Percentiles rank a stretch among this genome's conserved stretches.
Conservation (phyloP, 2,329 filamentous ascomycete species). For the Lasiodiplodia hormozganensis region DNA sequence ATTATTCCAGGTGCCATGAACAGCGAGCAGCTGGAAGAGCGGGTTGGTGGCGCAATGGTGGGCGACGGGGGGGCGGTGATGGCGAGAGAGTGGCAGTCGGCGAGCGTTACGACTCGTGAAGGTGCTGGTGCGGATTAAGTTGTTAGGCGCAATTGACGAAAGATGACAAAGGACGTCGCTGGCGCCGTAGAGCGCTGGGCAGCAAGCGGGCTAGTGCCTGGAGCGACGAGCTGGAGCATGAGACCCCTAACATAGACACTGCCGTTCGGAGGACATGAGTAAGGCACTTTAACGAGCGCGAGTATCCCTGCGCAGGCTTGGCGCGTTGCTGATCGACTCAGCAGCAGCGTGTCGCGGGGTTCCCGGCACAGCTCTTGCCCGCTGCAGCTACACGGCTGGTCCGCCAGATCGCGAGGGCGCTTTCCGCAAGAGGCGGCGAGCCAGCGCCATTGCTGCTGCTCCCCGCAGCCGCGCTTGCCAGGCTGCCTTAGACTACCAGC, state of each 20-base stretch:
- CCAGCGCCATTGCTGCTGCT: not conserved
- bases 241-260: slow-evolving; percentile 19
- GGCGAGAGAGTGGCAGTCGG: not conserved
- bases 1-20: slow-evolving; percentile 45
- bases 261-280: slow-evolving; percentile 11
- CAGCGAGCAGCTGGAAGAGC: slow-evolving; percentile 17
- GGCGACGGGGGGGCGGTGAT: slow-evolving; percentile 6
- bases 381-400: not conserved
- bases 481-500: not conserved
- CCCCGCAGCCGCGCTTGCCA: slow-evolving; percentile 2
- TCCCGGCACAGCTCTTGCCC: not conserved
- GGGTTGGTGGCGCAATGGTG: slow-evolving; percentile 4
- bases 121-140: slow-evolving; percentile 14
- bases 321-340: not conserved
- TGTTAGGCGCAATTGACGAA: slow-evolving; percentile 7
- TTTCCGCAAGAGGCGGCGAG: not conserved
- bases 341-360: slow-evolving; percentile 10
- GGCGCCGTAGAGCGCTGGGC: slow-evolving; percentile 13
- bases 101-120: not conserved
- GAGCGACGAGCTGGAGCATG: not conserved
- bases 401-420: not conserved
- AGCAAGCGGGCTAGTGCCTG: slow-evolving; percentile 6
- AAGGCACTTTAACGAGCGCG: slow-evolving; percentile 9
- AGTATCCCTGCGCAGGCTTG: slow-evolving; percentile 13
- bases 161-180: slow-evolving; percentile 6